Base-by-base conservation (phyloP, 495 filamentous ascomycete genomes). In the Lepidopterella palustris region DNA sequence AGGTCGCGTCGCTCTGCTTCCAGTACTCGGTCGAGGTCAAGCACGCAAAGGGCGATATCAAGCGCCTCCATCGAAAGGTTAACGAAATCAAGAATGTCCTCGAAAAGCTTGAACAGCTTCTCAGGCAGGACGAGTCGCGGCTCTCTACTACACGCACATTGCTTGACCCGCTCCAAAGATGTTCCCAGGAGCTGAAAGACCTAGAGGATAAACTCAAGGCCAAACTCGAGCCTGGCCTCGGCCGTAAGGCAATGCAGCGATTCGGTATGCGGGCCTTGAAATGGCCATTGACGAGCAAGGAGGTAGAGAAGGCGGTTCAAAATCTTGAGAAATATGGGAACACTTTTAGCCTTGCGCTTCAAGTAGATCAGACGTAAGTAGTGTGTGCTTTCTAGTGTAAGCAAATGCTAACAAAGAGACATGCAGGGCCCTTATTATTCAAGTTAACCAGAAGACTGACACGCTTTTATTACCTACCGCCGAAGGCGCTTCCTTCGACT, bases 221-320 rank as follows among this genome's bases (percentile, higher is more conserved):
- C 55, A 72, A 62, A 53, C 64, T 77, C 29, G 58, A 72, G 49
- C 69, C 66, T 54, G 47, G 56, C 31, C 77, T 29, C 0, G 77
- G 70, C 53, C 78, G 69, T 28, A 55, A 58, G 39, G 53, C 54
- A 21, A 61, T 61, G 52, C n/a, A 27, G 10, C 45, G 53, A 28
- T 45, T 57, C 31, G 45, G 32, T 5, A 24, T 57, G n/a, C 45
- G 51, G 18, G 58, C 58, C 50, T 68, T 75, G 40, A 74, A 71
- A 55, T 79, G 72, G 74, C 76, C 73, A 8, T 70, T 79, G 32
- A 65, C 69, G 57, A 71, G 68, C 23, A 67, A 68, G 50, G 72
- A 74, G 42, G 68, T 76, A 29, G 68, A 74, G 23, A 63, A 70
- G 40, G 58, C 64, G 4, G 68, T 77, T 40, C 29, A 50, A 25